Percentiles rank a stretch among this genome's conserved stretches.
phyloP scores from a whole-genome alignment of 495 filamentous ascomycete genomes.

The Neurospora sp. region DNA sequence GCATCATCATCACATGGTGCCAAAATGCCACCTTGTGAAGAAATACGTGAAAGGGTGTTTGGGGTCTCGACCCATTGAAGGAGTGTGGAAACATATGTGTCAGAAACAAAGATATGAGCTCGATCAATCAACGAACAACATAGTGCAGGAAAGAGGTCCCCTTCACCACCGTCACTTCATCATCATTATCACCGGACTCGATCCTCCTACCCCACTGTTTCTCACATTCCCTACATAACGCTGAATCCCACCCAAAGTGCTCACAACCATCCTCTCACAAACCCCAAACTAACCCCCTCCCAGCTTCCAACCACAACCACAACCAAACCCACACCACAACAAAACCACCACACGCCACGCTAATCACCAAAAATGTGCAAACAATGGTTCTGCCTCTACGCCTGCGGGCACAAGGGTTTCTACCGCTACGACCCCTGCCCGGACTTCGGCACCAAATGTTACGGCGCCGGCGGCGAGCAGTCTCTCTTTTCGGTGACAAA shows the following conservation, averaged over 20 bases:
- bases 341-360: not conserved
- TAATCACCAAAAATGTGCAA: slow-evolving; percentile 9
- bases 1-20: not conserved
- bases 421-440: slow-evolving; percentile 18
- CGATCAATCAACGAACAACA: no score
- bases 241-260: no score
- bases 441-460: slow-evolving; percentile 14
- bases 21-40: not conserved
- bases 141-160: not conserved
- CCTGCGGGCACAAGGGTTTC: slow-evolving; percentile 16
- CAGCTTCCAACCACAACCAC: not conserved
- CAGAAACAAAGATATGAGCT: no score
- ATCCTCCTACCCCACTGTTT: not conserved
- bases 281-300: not conserved
- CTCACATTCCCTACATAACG: not conserved
- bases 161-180: not conserved
- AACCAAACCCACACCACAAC: not conserved
- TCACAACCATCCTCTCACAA: not conserved
- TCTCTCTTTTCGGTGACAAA: not conserved
- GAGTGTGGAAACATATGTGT: no score
- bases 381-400: slow-evolving; percentile 20
- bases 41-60: not conserved
- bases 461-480: slow-evolving; percentile 13
- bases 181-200: not conserved
- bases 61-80: not conserved